Percentiles rank a stretch among this genome's conserved stretches.
Evolutionary conservation across 805 yeast genomes (phyloP).

Genomic region (Starmerella sirachaensis): DNA sequence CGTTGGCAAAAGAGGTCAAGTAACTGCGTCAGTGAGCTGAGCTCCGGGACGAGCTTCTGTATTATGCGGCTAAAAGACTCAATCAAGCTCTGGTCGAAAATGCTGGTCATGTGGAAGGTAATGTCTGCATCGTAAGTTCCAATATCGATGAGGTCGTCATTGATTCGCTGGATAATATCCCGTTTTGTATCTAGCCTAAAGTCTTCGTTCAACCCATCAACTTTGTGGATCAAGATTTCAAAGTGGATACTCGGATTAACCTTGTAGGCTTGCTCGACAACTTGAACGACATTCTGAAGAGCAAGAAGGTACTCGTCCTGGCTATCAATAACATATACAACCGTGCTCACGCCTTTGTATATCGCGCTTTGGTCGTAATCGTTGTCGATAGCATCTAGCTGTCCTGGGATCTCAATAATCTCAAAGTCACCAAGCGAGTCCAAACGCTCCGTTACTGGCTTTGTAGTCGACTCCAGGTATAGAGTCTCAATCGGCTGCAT

Average conservation of each 20-base stretch:
- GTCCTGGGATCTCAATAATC: conserved; percentile 93
- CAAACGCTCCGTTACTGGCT: conserved; percentile 76
- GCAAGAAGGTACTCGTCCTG: conserved; percentile 94
- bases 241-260: conserved; percentile 76
- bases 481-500: conserved; percentile 93
- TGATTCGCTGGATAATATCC: conserved; percentile 91
- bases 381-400: conserved; percentile 77
- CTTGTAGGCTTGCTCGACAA: conserved; percentile 74
- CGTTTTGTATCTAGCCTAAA: conserved; percentile 88
- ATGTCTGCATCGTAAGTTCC: conserved; percentile 88
- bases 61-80: conserved; percentile 92
- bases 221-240: conserved; percentile 89
- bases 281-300: conserved; percentile 73
- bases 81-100: conserved; percentile 89
- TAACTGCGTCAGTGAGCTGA: conserved; percentile 78
- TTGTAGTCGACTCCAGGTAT: conserved; percentile 78
- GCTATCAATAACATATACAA: conserved; percentile 87
- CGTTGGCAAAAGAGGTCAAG: conserved; percentile 80
- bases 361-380: conserved; percentile 58
- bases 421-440: conserved; percentile 73
- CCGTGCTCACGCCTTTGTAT: conserved; percentile 73
- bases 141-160: conserved; percentile 79
- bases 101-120: conserved; percentile 81
- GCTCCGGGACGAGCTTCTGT: conserved; percentile 78
- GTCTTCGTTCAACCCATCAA: conserved; percentile 90